Base-by-base conservation (phyloP, 1,284 basidiomycete species). In the Porodaedalea pini region DNA sequence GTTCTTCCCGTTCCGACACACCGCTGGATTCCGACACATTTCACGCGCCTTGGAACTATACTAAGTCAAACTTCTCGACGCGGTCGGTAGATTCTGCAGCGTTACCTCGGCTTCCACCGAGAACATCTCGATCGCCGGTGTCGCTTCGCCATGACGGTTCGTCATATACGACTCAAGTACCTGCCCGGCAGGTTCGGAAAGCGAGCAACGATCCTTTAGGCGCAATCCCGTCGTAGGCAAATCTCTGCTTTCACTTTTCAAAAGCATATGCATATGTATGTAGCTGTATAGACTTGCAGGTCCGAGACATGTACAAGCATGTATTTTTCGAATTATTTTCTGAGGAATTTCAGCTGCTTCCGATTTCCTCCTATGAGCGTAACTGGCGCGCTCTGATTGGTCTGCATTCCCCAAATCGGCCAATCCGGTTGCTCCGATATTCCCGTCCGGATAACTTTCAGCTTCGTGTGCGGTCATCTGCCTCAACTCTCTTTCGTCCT, bases 1-100 rank as follows among this genome's bases (percentile, higher is more conserved):
- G 36, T 31, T 45, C 54, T 31, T 47, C 45, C 4, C 7, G n/a
- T 27, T 15, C 25, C 41, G 10, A 19, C 13, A 7, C 56, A 44
- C 64, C 51, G n/a, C 32, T 64, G 37, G 23, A 44, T 15, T 36
- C 41, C 10, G 37, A 27, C 23, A 39, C 44, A 23, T 29, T 55
- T 31, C 31, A 51, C 4, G 63, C 63, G 48, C 62, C 61, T 21
- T 65, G 65, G 57, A 56, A 62, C 40, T 60, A 62, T 48, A 63
- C 64, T 37, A 57, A 59, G 4, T 62, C 64, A 2, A 58, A 59
- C 29, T 63, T 64, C 40, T 58, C 62, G 8, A 41, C 55, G 6
- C 36, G 56, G 27, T 31, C 55, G 21, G 37, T 56, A 17, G 32
- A 48, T n/a, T 27, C 47, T 27, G 44, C 58, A 10, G 40, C 49